Evolutionary conservation across 2,329 filamentous ascomycete genomes (phyloP), one percentile per base, ranked within the genome.

Genomic region (Canariomyces notabilis): DNA sequence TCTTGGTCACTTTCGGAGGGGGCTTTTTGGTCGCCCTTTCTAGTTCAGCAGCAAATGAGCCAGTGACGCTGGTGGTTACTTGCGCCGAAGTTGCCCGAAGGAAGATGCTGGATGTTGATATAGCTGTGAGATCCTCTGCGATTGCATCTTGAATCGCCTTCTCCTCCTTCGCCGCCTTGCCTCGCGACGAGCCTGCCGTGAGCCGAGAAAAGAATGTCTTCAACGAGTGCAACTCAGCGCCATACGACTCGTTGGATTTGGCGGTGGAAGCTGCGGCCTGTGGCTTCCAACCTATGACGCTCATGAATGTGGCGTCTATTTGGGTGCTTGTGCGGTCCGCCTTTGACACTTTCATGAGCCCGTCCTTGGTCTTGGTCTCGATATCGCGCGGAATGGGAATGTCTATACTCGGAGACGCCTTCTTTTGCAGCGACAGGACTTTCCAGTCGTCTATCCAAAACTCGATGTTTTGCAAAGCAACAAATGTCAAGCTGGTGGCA

Each of bases 1-100:
- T 78, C 42, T 82, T 87, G 0, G 93, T 94, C 9, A 77, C 78
- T 62, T 89, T 95, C 1, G 93, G 93, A 0, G 94, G 93, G 2
- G 90, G 88, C 61, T 98, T 98, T 68, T 97, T 96, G 1, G 94
- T 98, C 14, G 94, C 93, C 51, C 94, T 81, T 68, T 97, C 89
- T 9, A 98, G 77, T 63, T 98, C 94, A 1, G 83, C 76, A 2
- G 89, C 82, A 58, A 97, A 89, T 32, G 75, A 79, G 22, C 77
- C 69, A 16, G 79, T 73, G 1, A 96, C 82, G 37, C 79, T 86
- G 0, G 90, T 95, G 57, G 81, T 78, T 23, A 97, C 82, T 37
- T 80, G 79, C 22, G 91, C 90, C 7, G 89, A 90, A 37, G 87
- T 95, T 16, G 95, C 86, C 39, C 89, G 80, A 16, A 98, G 72